Conservation (phyloP, 768 basidiomycete species). For the Macrocybe gigantea region DNA sequence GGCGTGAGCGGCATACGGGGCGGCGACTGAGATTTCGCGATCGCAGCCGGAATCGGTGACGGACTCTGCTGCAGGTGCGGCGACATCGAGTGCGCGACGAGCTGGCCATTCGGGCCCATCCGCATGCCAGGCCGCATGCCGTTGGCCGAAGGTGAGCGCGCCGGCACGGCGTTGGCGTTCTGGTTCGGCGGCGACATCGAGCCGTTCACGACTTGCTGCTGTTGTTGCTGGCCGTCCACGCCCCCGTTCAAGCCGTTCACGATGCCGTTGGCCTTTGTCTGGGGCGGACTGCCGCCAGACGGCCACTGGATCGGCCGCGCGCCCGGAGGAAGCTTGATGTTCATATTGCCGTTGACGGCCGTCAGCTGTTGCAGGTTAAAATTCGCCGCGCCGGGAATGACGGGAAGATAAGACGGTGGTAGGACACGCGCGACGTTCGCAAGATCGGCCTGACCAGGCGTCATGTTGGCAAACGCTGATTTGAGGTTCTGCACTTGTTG, state of each 20-base stretch:
- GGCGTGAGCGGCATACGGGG: constrained; percentile 45
- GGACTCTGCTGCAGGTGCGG: constrained; percentile 46
- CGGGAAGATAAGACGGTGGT: constrained; percentile 20
- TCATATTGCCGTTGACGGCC: constrained; percentile 24
- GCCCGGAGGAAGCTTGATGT: constrained; percentile 35
- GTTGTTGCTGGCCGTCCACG: background rate
- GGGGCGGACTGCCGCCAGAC: constrained; percentile 22
- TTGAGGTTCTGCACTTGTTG: constrained; percentile 7
- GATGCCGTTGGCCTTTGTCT: constrained; percentile 21
- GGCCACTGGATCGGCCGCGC: constrained; percentile 33
- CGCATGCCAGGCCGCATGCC: constrained; percentile 39
- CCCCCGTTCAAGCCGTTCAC: constrained; percentile 26
- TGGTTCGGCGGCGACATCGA: constrained; percentile 10
- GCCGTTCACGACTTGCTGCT: constrained; percentile 14
- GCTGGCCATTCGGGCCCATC: constrained; percentile 31
- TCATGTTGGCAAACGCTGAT: constrained; percentile 15
- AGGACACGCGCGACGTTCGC: constrained; percentile 40
- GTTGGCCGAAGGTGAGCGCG: constrained; percentile 51
- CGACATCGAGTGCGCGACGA: constrained; percentile 37
- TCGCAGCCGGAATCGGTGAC: constrained; percentile 35
- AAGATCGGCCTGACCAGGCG: constrained; percentile 16
- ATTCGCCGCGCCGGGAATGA: constrained; percentile 13
- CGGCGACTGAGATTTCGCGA: constrained; percentile 41
- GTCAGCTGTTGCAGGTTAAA: constrained; percentile 32
- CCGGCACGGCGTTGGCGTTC: constrained; percentile 25